phyloP scores from a whole-genome alignment of 75 land plant genomes.

The Pinus taeda region DNA sequence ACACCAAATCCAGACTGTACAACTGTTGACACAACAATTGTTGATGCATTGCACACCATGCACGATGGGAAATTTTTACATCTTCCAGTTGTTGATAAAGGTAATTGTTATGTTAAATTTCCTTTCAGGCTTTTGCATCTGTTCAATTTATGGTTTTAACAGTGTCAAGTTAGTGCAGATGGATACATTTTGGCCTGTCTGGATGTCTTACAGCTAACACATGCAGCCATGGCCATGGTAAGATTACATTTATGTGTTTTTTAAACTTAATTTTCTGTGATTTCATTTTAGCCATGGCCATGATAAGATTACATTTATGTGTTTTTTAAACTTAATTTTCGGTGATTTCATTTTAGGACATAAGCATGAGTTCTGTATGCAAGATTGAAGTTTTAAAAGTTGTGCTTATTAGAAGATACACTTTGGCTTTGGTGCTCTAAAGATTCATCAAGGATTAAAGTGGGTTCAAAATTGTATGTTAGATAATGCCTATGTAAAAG shows the following conservation, averaged over 20 bases:
- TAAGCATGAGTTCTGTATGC: too few species aligned
- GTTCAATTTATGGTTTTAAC: not conserved
- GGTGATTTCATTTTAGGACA: too few species aligned
- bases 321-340: too few species aligned
- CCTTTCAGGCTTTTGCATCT: not conserved
- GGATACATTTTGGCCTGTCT: slow-evolving; percentile 77
- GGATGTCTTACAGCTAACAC: slow-evolving; percentile 92
- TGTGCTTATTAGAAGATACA: too few species aligned
- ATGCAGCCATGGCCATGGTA: slow-evolving; percentile 89
- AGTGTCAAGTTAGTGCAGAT: slow-evolving; percentile 44
- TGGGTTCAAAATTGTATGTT: too few species aligned
- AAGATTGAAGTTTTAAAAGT: too few species aligned
- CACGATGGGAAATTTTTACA: slow-evolving; percentile 94
- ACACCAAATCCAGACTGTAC: slow-evolving; percentile 93
- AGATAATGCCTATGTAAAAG: too few species aligned
- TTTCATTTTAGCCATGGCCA: too few species aligned
- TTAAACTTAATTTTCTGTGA: too few species aligned
- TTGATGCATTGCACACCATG: slow-evolving; percentile 92
- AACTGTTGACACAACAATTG: slow-evolving; percentile 70
- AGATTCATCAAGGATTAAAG: too few species aligned
- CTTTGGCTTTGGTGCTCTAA: too few species aligned
- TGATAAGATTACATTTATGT: too few species aligned
- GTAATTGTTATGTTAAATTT: slow-evolving; percentile 22
- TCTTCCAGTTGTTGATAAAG: slow-evolving; percentile 85
- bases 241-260: not conserved